These are phyloP conservation scores for Gossypium davidsonii DNA, from an alignment of 441 rosid species.

Conservation along the genomic window DNA sequence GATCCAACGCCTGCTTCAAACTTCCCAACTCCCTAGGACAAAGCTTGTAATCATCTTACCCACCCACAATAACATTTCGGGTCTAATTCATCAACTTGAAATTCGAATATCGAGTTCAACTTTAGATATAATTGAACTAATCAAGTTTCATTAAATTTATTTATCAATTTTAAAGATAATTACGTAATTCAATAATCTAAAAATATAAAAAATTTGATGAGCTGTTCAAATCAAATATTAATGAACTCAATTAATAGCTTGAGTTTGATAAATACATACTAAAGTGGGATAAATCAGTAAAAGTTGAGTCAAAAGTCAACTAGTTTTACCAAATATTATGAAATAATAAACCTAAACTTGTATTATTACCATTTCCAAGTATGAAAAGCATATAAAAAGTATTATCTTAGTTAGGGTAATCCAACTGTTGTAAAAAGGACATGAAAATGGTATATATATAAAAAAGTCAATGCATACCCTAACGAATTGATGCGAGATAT, in stretches of 20 bases:
- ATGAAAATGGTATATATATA: background rate
- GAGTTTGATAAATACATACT: background rate
- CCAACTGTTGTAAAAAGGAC: slow-evolving; percentile 9
- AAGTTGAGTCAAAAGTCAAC: background rate
- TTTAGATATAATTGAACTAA: too few species aligned
- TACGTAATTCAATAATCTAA: too few species aligned
- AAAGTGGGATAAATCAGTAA: background rate
- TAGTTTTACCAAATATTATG: background rate
- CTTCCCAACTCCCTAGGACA: too few species aligned
- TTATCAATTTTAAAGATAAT: too few species aligned
- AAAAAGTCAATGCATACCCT: background rate
- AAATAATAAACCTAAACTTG: background rate
- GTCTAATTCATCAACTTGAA: too few species aligned
- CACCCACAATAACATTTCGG: background rate
- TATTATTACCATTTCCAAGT: background rate
- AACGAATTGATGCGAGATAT: background rate
- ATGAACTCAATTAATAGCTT: background rate
- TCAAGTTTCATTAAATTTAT: too few species aligned
- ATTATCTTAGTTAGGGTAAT: background rate
- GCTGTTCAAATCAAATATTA: too few species aligned
- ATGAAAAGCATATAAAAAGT: background rate
- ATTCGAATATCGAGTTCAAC: too few species aligned
- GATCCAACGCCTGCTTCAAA: slow-evolving; percentile 1
- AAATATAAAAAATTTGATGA: too few species aligned
- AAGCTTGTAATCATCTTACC: background rate